phyloP scores from a whole-genome alignment of 2,329 filamentous ascomycete genomes.

The Cytospora schulzeri region DNA sequence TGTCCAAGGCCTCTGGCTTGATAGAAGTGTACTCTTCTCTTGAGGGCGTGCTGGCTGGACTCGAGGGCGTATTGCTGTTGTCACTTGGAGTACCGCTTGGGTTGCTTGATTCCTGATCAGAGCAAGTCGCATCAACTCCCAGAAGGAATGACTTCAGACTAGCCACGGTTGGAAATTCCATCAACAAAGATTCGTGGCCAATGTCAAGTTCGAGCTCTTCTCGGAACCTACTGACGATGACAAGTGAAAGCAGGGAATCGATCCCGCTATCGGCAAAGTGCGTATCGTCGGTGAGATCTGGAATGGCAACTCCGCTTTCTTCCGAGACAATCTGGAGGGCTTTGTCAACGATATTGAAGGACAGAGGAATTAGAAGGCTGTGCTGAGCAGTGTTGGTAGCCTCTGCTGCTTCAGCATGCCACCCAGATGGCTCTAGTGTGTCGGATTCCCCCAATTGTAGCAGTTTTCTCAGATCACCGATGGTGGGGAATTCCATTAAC shows the following conservation, averaged over 20 bases:
- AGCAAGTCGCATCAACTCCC: constrained; percentile 39
- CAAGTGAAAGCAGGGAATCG: constrained; percentile 63
- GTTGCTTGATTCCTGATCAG: constrained; percentile 37
- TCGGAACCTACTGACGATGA: constrained; percentile 56
- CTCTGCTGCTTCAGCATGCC: constrained; percentile 44
- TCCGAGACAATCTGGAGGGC: constrained; percentile 57
- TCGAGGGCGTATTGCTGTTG: constrained; percentile 40
- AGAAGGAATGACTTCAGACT: constrained; percentile 49
- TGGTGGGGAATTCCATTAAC: constrained; percentile 35
- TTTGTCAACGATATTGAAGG: constrained; percentile 33
- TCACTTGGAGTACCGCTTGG: constrained; percentile 31
- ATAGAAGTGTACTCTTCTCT: constrained; percentile 53
- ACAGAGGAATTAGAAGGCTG: neutral
- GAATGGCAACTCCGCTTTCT: constrained; percentile 56
- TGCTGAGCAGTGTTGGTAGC: constrained; percentile 39
- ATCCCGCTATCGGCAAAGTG: constrained; percentile 61
- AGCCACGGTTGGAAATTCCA: constrained; percentile 55
- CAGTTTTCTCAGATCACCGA: constrained; percentile 10
- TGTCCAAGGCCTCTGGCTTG: constrained; percentile 45
- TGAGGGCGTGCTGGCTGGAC: constrained; percentile 53
- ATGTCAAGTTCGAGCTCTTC: constrained; percentile 60
- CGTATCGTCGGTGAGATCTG: constrained; percentile 58
- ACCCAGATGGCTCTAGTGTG: constrained; percentile 51
- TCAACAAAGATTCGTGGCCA: constrained; percentile 54
- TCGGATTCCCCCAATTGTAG: constrained; percentile 31